phyloP scores from a whole-genome alignment of 805 yeast genomes.

The Yamadazyma kitorensis region DNA sequence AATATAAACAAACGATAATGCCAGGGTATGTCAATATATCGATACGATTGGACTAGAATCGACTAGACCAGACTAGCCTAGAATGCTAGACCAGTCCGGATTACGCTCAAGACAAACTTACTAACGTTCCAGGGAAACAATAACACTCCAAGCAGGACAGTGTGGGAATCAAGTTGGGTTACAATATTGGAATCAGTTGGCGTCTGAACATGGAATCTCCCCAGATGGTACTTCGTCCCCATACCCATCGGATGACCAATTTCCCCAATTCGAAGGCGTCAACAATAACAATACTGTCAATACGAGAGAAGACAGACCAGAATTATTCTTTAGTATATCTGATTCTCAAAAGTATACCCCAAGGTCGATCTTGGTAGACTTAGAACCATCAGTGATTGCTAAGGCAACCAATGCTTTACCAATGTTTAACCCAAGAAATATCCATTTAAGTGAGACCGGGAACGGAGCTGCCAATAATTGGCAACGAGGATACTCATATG shows the following conservation, averaged over 20 bases:
- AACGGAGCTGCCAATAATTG: slow-evolving; percentile 96
- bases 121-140: slow-evolving; percentile 51
- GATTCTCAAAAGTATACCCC: slow-evolving; percentile 83
- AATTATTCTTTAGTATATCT: slow-evolving; percentile 74
- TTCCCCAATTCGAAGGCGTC: slow-evolving; percentile 16
- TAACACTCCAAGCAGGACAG: slow-evolving; percentile 80
- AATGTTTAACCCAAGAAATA: slow-evolving; percentile 79
- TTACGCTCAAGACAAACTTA: too few species aligned
- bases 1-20: too few species aligned
- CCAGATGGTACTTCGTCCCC: slow-evolving; percentile 56
- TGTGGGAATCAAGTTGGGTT: slow-evolving; percentile 97
- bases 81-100: too few species aligned
- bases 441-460: slow-evolving; percentile 77
- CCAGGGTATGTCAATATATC: slow-evolving; percentile 19
- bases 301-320: slow-evolving; percentile 63
- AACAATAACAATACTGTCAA: slow-evolving; percentile 10
- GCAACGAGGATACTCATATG: slow-evolving; percentile 86
- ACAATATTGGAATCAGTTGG: slow-evolving; percentile 87
- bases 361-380: slow-evolving; percentile 77
- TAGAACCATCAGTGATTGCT: slow-evolving; percentile 86
- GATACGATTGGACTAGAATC: slow-evolving; percentile 1
- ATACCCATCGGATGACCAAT: slow-evolving; percentile 18
- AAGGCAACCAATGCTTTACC: slow-evolving; percentile 53
- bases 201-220: slow-evolving; percentile 81
- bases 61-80: too few species aligned